Base-by-base conservation (phyloP, 768 basidiomycete genomes). In the Russula olivacea region DNA sequence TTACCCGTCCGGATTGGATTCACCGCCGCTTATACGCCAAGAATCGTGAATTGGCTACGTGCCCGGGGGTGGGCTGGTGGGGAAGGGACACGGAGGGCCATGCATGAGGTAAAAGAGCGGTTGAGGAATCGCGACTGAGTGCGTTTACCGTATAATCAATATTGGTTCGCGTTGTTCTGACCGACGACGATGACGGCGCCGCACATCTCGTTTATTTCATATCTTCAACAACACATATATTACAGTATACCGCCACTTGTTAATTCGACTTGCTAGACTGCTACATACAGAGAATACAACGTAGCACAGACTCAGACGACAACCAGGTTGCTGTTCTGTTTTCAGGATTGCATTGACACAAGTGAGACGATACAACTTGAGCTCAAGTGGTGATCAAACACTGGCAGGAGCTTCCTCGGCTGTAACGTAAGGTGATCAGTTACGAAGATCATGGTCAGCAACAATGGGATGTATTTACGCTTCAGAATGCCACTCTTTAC, bases 1-100 rank as follows among this genome's bases (percentile, higher is more conserved):
- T 72, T 98, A 23, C 97, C 97, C 10, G 74, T 99, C 25, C 79
- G 97, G 45, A 83, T 97, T 0, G 97, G 93, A 0, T 74, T 95
- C 65, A 98, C 96, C 0, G 93, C 91, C 1, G 86, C 85, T 1
- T 76, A 91, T 56, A 96, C 94, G 0, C 94, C 94, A 0, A 81
- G 80, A 66, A 73, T 98, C n/a, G 94, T 97, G 4, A 80, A 81
- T 21, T 96, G 91, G 91, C 75, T 98, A 58, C 78, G 83, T n/a
- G 76, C 74, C 40, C 76, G 86, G 65, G 93, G 94, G 1, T 98
- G 93, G 93, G 86, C 83, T 2, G 87, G 89, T 14, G 77, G 82
- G 25, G 82, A 79, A n/a, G 89, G 89, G 5, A 80, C 87, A 8
- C 79, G 76, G 68, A 80, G 87, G 41, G 91, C 88, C 14, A 84